A percentile compares a stretch with the other conserved stretches of the same genome.
Evolutionary conservation across 768 basidiomycete species (phyloP).

Genomic region (Collybia nuda): DNA sequence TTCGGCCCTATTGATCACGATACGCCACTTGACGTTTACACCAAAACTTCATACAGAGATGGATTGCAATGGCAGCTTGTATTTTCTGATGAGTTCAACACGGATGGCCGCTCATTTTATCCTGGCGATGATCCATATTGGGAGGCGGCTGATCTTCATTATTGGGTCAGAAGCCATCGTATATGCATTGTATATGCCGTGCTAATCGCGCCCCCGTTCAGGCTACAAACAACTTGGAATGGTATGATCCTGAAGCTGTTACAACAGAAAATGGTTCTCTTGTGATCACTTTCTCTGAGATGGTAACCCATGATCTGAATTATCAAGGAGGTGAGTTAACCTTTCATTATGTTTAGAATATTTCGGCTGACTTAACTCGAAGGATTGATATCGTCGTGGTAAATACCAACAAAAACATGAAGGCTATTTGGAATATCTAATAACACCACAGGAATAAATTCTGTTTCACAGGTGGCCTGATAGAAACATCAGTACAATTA

Average conservation of each 20-base stretch:
- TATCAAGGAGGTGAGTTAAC: conserved; percentile 59
- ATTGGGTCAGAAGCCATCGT: conserved; percentile 52
- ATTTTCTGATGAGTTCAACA: conserved; percentile 83
- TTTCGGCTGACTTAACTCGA: conserved; percentile 26
- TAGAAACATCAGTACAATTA: conserved; percentile 59
- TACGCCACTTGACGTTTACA: conserved; percentile 57
- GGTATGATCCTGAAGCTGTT: conserved; percentile 81
- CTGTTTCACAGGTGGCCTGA: conserved; percentile 79
- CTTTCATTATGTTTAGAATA: neutral
- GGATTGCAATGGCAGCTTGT: conserved; percentile 58
- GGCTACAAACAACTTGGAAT: conserved; percentile 75
- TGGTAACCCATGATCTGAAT: conserved; percentile 58
- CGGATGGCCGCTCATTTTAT: conserved; percentile 74
- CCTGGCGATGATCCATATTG: conserved; percentile 85
- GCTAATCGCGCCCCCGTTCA: conserved; percentile 25
- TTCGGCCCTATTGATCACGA: conserved; percentile 59
- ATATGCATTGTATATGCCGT: neutral
- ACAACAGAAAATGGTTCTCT: conserved; percentile 72
- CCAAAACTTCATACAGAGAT: conserved; percentile 55
- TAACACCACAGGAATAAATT: conserved; percentile 65
- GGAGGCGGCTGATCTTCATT: conserved; percentile 78
- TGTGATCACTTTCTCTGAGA: conserved; percentile 64
- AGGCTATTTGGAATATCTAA: too few relatives aligned
- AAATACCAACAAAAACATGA: conserved; percentile 10
- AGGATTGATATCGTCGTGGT: conserved; percentile 43